Conservation (phyloP, 2,329 filamentous ascomycete genomes). For the Arthrocladium fulminans region DNA sequence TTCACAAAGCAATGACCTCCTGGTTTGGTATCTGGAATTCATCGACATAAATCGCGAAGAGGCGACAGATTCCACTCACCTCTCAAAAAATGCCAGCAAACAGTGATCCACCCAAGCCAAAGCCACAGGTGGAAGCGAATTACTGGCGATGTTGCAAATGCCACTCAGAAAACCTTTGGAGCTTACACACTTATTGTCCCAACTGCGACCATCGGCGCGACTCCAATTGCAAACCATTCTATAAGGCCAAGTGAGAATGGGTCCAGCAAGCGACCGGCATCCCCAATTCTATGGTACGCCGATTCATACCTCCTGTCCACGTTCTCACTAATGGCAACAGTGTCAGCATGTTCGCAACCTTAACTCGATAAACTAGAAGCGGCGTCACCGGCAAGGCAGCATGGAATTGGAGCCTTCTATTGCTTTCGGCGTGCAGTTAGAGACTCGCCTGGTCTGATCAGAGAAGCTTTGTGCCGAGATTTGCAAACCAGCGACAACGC, state of each 20-base stretch:
- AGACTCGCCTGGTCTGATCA: no score
- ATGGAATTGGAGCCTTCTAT: no score
- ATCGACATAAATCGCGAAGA: background rate
- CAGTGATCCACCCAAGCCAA: slow-evolving; percentile 1
- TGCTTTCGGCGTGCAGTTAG: no score
- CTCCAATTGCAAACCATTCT: slow-evolving; percentile 4
- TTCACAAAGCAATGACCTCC: no score
- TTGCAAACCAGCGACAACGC: background rate
- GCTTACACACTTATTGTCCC: slow-evolving; percentile 1
- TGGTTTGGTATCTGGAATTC: no score
- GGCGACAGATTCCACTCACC: background rate
- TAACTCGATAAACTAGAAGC: no score
- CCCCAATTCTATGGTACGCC: background rate
- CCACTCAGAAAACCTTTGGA: slow-evolving; percentile 3
- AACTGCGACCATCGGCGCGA: slow-evolving; percentile 5
- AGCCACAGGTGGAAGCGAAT: slow-evolving; percentile 4
- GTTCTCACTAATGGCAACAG: no score
- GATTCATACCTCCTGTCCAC: background rate
- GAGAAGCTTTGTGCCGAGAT: no score
- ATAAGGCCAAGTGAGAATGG: background rate
- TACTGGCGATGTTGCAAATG: slow-evolving; percentile 7
- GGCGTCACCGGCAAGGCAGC: no score
- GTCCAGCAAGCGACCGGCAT: background rate
- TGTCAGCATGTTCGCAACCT: no score
- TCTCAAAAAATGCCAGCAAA: background rate